Evolutionary conservation across 2,329 filamentous ascomycete genomes (phyloP).

Genomic region (Emergomyces africanus): DNA sequence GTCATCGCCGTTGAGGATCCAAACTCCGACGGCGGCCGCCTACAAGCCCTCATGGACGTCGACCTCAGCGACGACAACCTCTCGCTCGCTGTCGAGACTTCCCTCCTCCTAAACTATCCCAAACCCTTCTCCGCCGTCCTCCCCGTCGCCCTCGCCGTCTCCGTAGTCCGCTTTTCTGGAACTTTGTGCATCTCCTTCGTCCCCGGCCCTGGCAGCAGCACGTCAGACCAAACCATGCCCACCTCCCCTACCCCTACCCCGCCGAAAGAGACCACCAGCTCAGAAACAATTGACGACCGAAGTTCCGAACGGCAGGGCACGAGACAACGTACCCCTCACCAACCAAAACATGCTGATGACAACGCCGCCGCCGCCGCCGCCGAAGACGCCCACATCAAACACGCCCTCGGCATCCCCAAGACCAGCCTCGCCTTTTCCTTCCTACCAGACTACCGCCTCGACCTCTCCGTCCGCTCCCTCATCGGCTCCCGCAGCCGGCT

Average conservation of each 20-base stretch:
- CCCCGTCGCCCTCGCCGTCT: conserved; percentile 82
- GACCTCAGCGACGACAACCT: conserved; percentile 86
- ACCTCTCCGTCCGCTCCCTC: conserved; percentile 51
- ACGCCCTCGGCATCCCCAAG: conserved; percentile 50
- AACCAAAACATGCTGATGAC: conserved; percentile 14
- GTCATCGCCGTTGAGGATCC: conserved; percentile 65
- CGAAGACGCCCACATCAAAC: conserved; percentile 14
- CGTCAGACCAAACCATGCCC: conserved; percentile 12
- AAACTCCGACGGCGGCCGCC: conserved; percentile 52
- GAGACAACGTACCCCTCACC: neutral
- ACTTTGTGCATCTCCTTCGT: conserved; percentile 90
- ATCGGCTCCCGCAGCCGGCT: conserved; percentile 50
- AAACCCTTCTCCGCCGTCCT: conserved; percentile 79
- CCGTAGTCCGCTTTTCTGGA: conserved; percentile 85
- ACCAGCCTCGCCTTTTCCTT: conserved; percentile 95
- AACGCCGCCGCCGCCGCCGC: conserved; percentile 4
- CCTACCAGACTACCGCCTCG: conserved; percentile 49
- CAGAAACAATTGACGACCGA: neutral
- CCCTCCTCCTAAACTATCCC: conserved; percentile 86
- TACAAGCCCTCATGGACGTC: conserved; percentile 94
- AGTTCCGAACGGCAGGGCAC: neutral
- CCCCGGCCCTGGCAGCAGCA: conserved; percentile 47
- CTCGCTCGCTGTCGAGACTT: conserved; percentile 88
- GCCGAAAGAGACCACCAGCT: conserved; percentile 6
- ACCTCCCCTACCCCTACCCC: conserved; percentile 20